A percentile compares a stretch with the other conserved stretches of the same genome.
phyloP scores from a whole-genome alignment of 768 basidiomycete species.

The Porphyrellus cyaneotinctus region DNA sequence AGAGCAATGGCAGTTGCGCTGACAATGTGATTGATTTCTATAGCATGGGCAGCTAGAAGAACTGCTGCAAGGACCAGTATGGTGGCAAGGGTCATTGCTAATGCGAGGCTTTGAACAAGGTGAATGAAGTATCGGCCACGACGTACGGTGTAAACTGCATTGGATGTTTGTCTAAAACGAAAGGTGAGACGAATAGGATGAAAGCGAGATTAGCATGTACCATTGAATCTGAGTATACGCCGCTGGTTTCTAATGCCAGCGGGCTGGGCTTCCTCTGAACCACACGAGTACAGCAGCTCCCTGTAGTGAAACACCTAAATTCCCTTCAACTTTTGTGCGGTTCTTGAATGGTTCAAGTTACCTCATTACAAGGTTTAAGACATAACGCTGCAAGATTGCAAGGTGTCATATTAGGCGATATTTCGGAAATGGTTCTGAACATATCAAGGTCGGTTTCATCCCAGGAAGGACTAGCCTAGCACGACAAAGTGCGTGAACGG shows the following conservation, averaged over 20 bases:
- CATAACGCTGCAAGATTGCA: slow-evolving; percentile 56
- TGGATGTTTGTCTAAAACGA: slow-evolving; percentile 15
- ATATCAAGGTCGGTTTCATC: slow-evolving; percentile 35
- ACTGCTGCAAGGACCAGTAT: slow-evolving; percentile 51
- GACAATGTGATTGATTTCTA: slow-evolving; percentile 49
- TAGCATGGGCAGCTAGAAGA: slow-evolving; percentile 47
- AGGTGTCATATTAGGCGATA: slow-evolving; percentile 43
- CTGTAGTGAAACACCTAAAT: slow-evolving; percentile 24
- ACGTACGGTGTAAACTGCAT: slow-evolving; percentile 26
- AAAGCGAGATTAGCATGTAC: slow-evolving; percentile 8
- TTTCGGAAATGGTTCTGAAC: slow-evolving; percentile 38
- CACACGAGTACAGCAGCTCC: slow-evolving; percentile 6
- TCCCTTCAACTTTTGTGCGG: slow-evolving; percentile 1
- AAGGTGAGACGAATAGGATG: slow-evolving; percentile 5
- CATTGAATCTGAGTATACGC: slow-evolving; percentile 16
- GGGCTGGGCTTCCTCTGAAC: background rate
- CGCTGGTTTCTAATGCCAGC: slow-evolving; percentile 7
- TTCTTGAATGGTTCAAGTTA: slow-evolving; percentile 17
- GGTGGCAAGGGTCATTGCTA: slow-evolving; percentile 50
- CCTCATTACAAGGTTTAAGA: slow-evolving; percentile 59
- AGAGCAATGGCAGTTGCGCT: slow-evolving; percentile 51
- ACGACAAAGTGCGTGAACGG: background rate
- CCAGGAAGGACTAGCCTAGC: slow-evolving; percentile 39
- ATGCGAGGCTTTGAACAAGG: background rate
- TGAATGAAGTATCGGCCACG: background rate